Evolutionary conservation across 345 rosid genomes (phyloP).

Genomic region (Heritiera fomes): DNA sequence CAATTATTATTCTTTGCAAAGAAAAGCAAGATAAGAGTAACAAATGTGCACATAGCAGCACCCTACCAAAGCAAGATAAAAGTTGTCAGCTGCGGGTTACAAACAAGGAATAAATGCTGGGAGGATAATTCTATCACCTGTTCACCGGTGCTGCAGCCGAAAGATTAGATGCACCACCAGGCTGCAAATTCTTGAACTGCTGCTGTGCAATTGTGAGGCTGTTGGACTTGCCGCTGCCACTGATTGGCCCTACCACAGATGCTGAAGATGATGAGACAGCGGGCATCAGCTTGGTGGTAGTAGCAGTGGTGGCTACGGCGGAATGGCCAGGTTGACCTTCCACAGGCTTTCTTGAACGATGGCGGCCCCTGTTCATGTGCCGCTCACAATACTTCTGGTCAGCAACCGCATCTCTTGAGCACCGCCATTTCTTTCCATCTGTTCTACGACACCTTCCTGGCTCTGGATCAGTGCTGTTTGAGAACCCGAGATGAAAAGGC

Average conservation of each 20-base stretch:
- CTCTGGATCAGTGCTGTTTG: conserved; percentile 82
- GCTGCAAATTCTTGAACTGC: conserved; percentile 55
- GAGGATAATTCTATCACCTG: conserved; percentile 32
- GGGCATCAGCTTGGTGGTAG: conserved; percentile 35
- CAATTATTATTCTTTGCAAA: neutral
- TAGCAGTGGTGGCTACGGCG: conserved; percentile 40
- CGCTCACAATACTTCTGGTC: conserved; percentile 97
- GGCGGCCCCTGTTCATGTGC: conserved; percentile 98
- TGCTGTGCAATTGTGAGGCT: conserved; percentile 44
- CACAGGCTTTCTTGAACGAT: conserved; percentile 99
- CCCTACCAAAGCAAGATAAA: neutral
- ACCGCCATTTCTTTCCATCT: conserved; percentile 99
- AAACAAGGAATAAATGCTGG: neutral
- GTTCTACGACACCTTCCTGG: conserved; percentile 98
- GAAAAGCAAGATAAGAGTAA: neutral
- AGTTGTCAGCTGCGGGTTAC: neutral
- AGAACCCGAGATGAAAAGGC: conserved; percentile 76
- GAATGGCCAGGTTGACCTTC: conserved; percentile 93
- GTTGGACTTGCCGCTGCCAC: conserved; percentile 44
- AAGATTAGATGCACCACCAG: conserved; percentile 31
- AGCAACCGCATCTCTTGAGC: conserved; percentile 90
- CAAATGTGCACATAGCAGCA: conserved; percentile 6
- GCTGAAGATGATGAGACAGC: conserved; percentile 31
- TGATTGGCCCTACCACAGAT: conserved; percentile 31
- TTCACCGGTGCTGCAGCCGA: conserved; percentile 23